These are phyloP conservation scores for Coemansia sp. DNA, from an alignment of 192 early-diverging fungal genomes.

Conservation along the genomic window DNA sequence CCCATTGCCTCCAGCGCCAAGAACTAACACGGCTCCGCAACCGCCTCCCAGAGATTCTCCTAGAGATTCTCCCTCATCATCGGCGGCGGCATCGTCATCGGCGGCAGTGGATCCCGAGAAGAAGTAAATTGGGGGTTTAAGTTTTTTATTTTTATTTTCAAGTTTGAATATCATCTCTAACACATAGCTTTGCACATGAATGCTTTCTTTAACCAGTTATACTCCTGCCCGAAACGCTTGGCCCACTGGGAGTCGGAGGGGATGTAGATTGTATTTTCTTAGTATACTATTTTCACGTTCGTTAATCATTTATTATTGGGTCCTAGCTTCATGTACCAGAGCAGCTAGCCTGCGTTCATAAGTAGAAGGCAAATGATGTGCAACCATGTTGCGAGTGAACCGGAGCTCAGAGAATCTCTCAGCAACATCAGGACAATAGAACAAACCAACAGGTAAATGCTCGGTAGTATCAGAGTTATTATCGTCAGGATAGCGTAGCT, in stretches of 20 bases:
- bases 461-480: neutral
- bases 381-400: slow-evolving; percentile 79
- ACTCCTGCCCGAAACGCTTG: too few species aligned
- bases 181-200: too few species aligned
- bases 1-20: slow-evolving; percentile 31
- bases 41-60: neutral
- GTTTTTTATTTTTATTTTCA: neutral
- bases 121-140: neutral
- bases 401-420: slow-evolving; percentile 77
- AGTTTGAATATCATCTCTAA: neutral
- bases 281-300: too few species aligned
- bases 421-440: slow-evolving; percentile 74
- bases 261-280: too few species aligned
- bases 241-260: too few species aligned
- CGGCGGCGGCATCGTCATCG: neutral
- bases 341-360: slow-evolving; percentile 66
- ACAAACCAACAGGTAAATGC: slow-evolving; percentile 57
- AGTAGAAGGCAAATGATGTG: slow-evolving; percentile 72
- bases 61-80: neutral
- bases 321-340: slow-evolving; percentile 32
- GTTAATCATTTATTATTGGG: neutral
- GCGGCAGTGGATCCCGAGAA: neutral
- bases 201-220: too few species aligned
- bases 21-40: slow-evolving; percentile 1
- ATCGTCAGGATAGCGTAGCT: slow-evolving; percentile 16